Evolutionary conservation across 1,284 basidiomycete genomes (phyloP), one percentile per base, ranked within the genome.

Genomic region (Sporisorium graminicola): DNA sequence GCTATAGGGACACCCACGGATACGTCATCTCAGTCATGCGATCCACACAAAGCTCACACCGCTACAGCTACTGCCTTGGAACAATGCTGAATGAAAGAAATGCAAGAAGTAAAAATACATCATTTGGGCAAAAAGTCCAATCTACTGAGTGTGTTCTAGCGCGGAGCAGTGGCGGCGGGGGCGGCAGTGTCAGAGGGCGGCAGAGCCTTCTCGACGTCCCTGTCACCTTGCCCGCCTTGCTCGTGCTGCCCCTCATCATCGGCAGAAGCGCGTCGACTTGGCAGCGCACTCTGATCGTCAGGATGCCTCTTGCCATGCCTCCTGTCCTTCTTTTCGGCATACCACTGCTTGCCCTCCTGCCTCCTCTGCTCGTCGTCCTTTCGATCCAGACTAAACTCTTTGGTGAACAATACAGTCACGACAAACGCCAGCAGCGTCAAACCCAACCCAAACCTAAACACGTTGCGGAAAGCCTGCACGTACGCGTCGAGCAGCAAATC

Each of bases 371-470:
- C 86, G 51, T 92, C 91, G 66, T 91, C 91, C 2, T 84, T 88
- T 22, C 90, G 85, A 10, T 86, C 88, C 52, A 92, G 83, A 22
- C 90, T 89, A 59, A 89, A 89, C 67, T 91, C 83, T 63, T 90
- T 89, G 2, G 88, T 86, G 10, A 91, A 72, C 12, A 89, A 88
- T 89, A 88, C 43, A 89, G 79, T 79, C 22, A 82, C 72, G 2
- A 85, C 49, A 6, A 75, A 79, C 3, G 76, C 77, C 20, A 85
- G 33, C 33, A 86, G 65, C 14, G 59, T 65, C 65, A 72, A 31
- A 0, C 65, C 69, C 8, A 77, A 43, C 2, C 74, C 74, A 27
- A 77, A 77, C 18, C 76, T 46, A 84, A 92, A 92, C 8, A 92
- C 86, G 5, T 86, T 82, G 42, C 87, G 84, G 84, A 92, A 91